Percentiles rank a stretch among this genome's conserved stretches.
Conservation (phyloP, 352 stramenopile species). For the Phytophthora lateralis region DNA sequence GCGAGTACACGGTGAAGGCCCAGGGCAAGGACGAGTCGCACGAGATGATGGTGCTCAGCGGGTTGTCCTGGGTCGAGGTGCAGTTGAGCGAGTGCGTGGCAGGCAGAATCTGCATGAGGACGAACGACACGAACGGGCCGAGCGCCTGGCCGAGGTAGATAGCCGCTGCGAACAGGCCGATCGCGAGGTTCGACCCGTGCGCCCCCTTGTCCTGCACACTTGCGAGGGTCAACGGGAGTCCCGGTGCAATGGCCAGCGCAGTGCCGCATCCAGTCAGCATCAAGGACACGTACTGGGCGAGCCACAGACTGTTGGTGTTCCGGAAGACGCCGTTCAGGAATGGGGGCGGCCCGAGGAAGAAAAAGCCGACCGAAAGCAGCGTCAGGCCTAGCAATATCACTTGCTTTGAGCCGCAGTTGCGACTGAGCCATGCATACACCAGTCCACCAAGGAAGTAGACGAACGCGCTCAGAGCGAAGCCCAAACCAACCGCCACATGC, state of each 20-base stretch:
- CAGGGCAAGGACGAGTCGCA: constrained; percentile 67
- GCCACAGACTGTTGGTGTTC: constrained; percentile 48
- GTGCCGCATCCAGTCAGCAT: constrained; percentile 62
- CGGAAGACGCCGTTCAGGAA: constrained; percentile 53
- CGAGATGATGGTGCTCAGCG: constrained; percentile 18
- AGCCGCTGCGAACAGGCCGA: constrained; percentile 68
- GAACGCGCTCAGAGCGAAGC: constrained; percentile 67
- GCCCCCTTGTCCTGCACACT: constrained; percentile 44
- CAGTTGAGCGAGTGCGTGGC: constrained; percentile 49
- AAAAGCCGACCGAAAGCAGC: constrained; percentile 56
- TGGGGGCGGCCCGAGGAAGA: constrained; percentile 61
- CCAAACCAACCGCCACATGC: constrained; percentile 64
- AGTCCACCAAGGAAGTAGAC: constrained; percentile 71
- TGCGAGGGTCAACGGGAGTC: constrained; percentile 62
- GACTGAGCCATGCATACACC: constrained; percentile 65
- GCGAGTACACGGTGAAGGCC: constrained; percentile 63
- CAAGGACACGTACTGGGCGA: constrained; percentile 55
- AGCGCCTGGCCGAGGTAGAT: constrained; percentile 74
- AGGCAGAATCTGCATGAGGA: constrained; percentile 58
- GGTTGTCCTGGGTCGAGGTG: constrained; percentile 9
- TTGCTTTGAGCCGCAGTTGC: constrained; percentile 63
- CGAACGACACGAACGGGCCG: constrained; percentile 58
- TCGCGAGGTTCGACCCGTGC: constrained; percentile 63
- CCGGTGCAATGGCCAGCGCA: constrained; percentile 61
- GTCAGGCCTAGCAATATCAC: constrained; percentile 63